Evolutionary conservation across 1,284 basidiomycete species (phyloP).

Genomic region (Stygiomarasmius scandens): DNA sequence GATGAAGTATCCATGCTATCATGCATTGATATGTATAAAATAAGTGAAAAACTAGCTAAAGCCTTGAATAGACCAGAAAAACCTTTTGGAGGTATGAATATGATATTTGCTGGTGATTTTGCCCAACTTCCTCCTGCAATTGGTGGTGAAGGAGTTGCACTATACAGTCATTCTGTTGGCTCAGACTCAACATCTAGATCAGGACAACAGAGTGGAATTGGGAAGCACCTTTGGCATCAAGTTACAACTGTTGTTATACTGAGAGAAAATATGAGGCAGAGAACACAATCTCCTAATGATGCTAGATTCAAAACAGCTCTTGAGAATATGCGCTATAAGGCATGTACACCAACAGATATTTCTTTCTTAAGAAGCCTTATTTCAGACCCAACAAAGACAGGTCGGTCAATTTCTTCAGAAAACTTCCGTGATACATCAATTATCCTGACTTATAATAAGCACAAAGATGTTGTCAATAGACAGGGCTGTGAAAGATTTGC

Average conservation of each 20-base stretch:
- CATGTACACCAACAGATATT: slow-evolving; percentile 36
- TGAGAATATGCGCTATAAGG: too few relatives aligned
- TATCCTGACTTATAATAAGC: too few relatives aligned
- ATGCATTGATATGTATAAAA: too few relatives aligned
- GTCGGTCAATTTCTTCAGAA: slow-evolving; percentile 15
- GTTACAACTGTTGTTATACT: slow-evolving; percentile 38
- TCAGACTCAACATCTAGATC: slow-evolving; percentile 1
- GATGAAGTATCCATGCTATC: too few relatives aligned
- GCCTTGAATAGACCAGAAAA: slow-evolving; percentile 2
- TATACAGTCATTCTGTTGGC: too few relatives aligned
- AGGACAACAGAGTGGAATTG: slow-evolving; percentile 26
- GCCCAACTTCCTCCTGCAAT: slow-evolving; percentile 28
- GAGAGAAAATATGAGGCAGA: slow-evolving; percentile 40
- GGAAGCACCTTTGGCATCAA: slow-evolving; percentile 37
- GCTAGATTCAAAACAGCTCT: slow-evolving; percentile 28
- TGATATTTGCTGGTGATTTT: slow-evolving; percentile 30
- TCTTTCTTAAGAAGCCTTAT: slow-evolving; percentile 27
- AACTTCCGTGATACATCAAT: too few relatives aligned
- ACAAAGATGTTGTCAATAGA: too few relatives aligned
- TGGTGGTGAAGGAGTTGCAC: slow-evolving; percentile 14
- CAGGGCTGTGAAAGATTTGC: too few relatives aligned
- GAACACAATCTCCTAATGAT: slow-evolving; percentile 24
- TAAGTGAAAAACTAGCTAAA: slow-evolving; percentile 15
- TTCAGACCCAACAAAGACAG: slow-evolving; percentile 6
- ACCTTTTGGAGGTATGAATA: slow-evolving; percentile 24